phyloP scores from a whole-genome alignment of 2,329 filamentous ascomycete genomes.

The Colletotrichum cordylinicola region DNA sequence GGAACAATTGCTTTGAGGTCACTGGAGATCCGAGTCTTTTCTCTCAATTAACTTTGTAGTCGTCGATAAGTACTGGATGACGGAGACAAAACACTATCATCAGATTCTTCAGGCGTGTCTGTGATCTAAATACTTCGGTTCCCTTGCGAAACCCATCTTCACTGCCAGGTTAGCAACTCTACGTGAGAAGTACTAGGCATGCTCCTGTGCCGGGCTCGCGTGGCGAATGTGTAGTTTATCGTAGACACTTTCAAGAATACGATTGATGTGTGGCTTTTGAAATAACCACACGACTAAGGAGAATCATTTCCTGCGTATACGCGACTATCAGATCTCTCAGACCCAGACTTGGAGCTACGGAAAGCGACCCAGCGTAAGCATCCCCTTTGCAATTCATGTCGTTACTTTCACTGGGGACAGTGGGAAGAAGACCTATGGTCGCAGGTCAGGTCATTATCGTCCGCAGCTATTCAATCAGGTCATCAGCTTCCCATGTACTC shows the following conservation, averaged over 20 bases:
- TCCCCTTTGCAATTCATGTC: background rate
- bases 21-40: background rate
- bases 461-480: rapidly evolving
- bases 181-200: background rate
- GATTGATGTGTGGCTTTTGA: background rate
- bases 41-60: background rate
- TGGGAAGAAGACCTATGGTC: rapidly evolving
- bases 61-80: background rate
- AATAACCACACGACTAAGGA: background rate
- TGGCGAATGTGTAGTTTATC: background rate
- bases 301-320: background rate
- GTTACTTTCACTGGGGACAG: rapidly evolving
- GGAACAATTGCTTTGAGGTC: background rate
- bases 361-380: background rate
- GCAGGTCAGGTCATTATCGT: background rate
- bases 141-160: background rate
- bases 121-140: background rate
- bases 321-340: background rate
- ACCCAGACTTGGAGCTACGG: background rate
- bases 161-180: background rate
- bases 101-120: background rate
- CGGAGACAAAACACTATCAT: background rate
- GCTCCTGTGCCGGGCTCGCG: background rate
- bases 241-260: background rate
- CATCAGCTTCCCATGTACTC: rapidly evolving